Percentiles rank a stretch among this genome's conserved stretches.
Conservation (phyloP, 1,284 basidiomycete species). For the Pseudozyma sp. region DNA sequence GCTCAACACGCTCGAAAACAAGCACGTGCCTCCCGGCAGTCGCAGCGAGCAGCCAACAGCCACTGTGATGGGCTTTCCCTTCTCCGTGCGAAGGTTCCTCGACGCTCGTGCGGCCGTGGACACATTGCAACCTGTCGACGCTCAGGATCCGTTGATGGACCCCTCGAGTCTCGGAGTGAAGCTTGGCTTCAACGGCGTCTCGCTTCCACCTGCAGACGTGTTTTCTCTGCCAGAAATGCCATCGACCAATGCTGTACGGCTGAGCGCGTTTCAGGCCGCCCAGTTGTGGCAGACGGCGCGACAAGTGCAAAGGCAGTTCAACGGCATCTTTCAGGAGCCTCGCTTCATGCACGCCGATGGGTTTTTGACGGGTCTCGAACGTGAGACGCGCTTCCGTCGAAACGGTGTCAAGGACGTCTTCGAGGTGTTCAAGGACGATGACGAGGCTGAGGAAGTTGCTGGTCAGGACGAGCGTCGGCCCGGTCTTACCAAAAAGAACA, state of each 20-base stretch:
- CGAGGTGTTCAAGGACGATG: constrained; percentile 28
- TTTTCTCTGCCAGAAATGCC: constrained; percentile 27
- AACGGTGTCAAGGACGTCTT: constrained; percentile 48
- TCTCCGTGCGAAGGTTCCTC: constrained; percentile 32
- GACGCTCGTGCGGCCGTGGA: constrained; percentile 18
- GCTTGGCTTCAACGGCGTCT: constrained; percentile 39
- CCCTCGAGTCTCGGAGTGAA: constrained; percentile 36
- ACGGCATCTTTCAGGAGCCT: constrained; percentile 37
- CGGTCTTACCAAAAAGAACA: constrained; percentile 47
- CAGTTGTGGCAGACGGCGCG: constrained; percentile 44
- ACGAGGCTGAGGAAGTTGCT: constrained; percentile 11
- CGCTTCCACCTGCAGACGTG: constrained; percentile 32
- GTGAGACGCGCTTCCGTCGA: constrained; percentile 40
- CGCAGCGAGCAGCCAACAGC: constrained; percentile 15
- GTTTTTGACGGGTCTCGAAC: constrained; percentile 34
- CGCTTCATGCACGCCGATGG: constrained; percentile 46
- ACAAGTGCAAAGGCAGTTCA: constrained; percentile 42
- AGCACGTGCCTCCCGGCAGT: not conserved
- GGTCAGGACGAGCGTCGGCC: constrained; percentile 44
- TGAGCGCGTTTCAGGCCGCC: constrained; percentile 18
- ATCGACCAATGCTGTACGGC: not conserved
- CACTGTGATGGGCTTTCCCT: constrained; percentile 49
- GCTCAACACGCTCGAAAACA: constrained; percentile 40
- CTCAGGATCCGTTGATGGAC: constrained; percentile 15
- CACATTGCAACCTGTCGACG: constrained; percentile 7